A percentile compares a stretch with the other conserved stretches of the same genome.
These are phyloP conservation scores for Colletotrichum siamense DNA, from an alignment of 2,329 filamentous ascomycete species.

Conservation along the genomic window DNA sequence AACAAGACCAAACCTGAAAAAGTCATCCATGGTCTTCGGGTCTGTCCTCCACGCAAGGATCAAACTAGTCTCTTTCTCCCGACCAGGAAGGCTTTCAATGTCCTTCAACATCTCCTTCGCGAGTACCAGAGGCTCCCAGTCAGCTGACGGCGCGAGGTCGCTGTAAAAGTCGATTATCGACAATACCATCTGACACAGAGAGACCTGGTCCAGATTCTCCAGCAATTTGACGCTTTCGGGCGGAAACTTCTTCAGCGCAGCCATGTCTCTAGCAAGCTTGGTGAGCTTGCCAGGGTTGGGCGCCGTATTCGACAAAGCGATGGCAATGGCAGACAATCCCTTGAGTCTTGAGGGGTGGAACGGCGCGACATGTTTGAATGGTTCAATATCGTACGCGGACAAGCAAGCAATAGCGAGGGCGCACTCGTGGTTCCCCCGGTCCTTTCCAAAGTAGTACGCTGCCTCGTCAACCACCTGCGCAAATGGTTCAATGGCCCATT, in stretches of 20 bases:
- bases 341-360: constrained; percentile 58
- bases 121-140: constrained; percentile 49
- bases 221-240: neutral
- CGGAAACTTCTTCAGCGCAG: constrained; percentile 18
- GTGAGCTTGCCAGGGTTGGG: constrained; percentile 38
- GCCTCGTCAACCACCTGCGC: constrained; percentile 49
- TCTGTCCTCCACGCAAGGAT: constrained; percentile 50
- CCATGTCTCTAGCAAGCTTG: constrained; percentile 27
- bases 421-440: constrained; percentile 42
- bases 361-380: constrained; percentile 54
- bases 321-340: constrained; percentile 55
- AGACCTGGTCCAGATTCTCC: constrained; percentile 54
- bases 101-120: constrained; percentile 55
- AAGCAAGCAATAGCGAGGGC: constrained; percentile 55
- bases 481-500: constrained; percentile 58
- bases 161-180: constrained; percentile 50
- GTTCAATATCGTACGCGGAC: constrained; percentile 51
- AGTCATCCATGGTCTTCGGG: constrained; percentile 42
- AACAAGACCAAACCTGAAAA: constrained; percentile 56
- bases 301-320: constrained; percentile 56
- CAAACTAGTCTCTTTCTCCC: constrained; percentile 48
- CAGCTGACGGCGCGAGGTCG: constrained; percentile 45
- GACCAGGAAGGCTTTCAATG: constrained; percentile 50
- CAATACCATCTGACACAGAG: constrained; percentile 58
- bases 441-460: constrained; percentile 48